Evolutionary conservation across 345 rosid species (phyloP), one percentile per base, ranked within the genome.

Genomic region (Eucalyptus coolabah): DNA sequence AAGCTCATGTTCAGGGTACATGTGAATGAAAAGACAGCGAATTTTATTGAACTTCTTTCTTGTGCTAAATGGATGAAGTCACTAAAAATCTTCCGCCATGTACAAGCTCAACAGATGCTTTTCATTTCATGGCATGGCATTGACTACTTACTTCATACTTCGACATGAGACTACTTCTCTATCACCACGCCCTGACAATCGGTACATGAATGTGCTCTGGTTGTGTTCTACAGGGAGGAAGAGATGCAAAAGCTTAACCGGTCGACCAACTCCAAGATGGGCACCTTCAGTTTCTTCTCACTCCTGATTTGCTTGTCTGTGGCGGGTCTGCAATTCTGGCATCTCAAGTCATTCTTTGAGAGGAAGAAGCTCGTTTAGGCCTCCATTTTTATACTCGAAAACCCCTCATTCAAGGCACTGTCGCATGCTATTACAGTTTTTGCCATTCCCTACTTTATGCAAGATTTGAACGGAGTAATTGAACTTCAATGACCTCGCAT

Each of bases 301-400:
- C 91, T 97, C 30, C 51, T 92, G 26, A 93, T 96, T 86, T 96
- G 99, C 93, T 90, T 95, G 83, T 93, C 97, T 0, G 99, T 97
- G 87, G 98, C 96, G 26, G 96, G 93, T 45, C 88, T 96, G 91
- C 98, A 97, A 80, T 60, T 94, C 60, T 97, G 98, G 99, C 97
- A 97, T 91, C 95, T 97, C 87, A 96, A 96, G 94, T 90, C 96
- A 42, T 96, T 95, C 92, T 97, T 97, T 91, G 94, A 96, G 94
- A 96, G 96, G 93, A 96, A 96, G 93, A 97, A 97, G 92, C 95
- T 97, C 87, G 92, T 96, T 90, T 96, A 92, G 91, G 47, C 30
- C 82, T 37, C 83, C 15, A 77, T 11, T 37, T 42, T 77, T 19
- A 21, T 42, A 21, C 47, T 77, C 5, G 12, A 40, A 12, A 77